These are phyloP conservation scores for Gryganskiella cystojenkinii DNA, from an alignment of 192 early-diverging fungal genomes.

Conservation along the genomic window DNA sequence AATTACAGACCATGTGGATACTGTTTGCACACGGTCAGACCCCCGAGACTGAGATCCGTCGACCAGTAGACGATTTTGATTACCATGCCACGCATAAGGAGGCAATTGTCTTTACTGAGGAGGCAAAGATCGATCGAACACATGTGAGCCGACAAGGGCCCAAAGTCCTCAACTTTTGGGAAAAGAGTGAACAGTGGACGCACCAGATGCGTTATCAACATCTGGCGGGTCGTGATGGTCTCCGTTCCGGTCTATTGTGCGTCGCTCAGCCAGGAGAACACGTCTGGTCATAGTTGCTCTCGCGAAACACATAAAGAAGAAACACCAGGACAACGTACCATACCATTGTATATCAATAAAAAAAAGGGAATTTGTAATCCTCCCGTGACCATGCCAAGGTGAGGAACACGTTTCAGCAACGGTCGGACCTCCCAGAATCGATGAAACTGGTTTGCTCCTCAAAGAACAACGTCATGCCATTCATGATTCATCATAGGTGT, in stretches of 20 bases:
- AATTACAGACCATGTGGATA: constrained; percentile 34
- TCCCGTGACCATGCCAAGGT: too few relatives aligned
- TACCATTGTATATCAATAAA: too few relatives aligned
- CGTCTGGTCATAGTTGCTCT: too few relatives aligned
- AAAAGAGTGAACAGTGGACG: constrained; percentile 19
- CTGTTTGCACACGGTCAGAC: constrained; percentile 24
- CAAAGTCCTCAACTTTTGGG: constrained; percentile 16
- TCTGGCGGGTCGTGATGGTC: neutral
- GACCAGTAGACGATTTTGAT: constrained; percentile 12
- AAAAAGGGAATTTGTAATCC: too few relatives aligned
- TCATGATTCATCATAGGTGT: too few relatives aligned
- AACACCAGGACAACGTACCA: too few relatives aligned
- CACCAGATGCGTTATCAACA: neutral
- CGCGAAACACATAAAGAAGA: too few relatives aligned
- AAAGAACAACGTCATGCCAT: too few relatives aligned
- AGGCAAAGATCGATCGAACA: too few relatives aligned
- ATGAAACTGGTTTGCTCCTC: too few relatives aligned
- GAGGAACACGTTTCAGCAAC: too few relatives aligned
- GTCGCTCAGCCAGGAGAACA: constrained; percentile 12
- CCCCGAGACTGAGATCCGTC: neutral
- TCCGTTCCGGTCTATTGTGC: constrained; percentile 22
- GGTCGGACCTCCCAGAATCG: too few relatives aligned
- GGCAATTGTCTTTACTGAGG: constrained; percentile 8
- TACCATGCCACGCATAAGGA: constrained; percentile 20
- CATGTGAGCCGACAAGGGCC: constrained; percentile 3